Evolutionary conservation across 2,329 filamentous ascomycete genomes (phyloP), one percentile per base, ranked within the genome.

Genomic region (Tetracladium maxilliforme): DNA sequence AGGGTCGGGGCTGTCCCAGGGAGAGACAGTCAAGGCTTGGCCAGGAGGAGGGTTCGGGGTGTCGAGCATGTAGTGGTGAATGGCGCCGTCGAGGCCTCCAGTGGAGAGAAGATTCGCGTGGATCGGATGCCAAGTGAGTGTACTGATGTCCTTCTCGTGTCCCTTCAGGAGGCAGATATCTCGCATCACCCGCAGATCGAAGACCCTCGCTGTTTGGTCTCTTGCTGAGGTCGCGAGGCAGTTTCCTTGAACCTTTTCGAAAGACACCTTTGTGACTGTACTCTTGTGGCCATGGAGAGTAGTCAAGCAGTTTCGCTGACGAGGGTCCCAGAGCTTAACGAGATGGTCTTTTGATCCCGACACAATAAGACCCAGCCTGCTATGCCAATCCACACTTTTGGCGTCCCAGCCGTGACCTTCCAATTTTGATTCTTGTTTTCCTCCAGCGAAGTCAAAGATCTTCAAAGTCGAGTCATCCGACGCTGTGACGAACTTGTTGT

Each of bases 361-460:
- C 4, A 93, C 87, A 16, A 98, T 65, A 5, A 98, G 56, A 2
- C 90, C 90, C 54, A 94, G 95, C 12, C 77, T 80, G 2, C 87
- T 86, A 55, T 98, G 90, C 90, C 90, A 98, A 47, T 98, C 87
- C 29, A 92, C 92, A 26, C 75, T 82, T 51, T 95, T 95, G 12
- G 83, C 86, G 45, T 98, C 90, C 90, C 90, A 98, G 35, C 84
- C 83, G 49, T 98, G 90, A n/a, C 90, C 90, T 19, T 76, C 79
- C 19, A 98, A 56, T 8, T 78, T 77, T 1, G 76, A 77, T 43
- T 95, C 86, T 47, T 84, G 80, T 14, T 72, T 65, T 11, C 84
- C 83, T 15, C 75, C 72, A 7, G 84, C 83, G 51, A 98, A 98
- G 49, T 98, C 90, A 48, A 90, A 95, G 30, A 98, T 90, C 52